Conservation (phyloP, 2,329 filamentous ascomycete genomes). For the Endoconidiophora polonica region DNA sequence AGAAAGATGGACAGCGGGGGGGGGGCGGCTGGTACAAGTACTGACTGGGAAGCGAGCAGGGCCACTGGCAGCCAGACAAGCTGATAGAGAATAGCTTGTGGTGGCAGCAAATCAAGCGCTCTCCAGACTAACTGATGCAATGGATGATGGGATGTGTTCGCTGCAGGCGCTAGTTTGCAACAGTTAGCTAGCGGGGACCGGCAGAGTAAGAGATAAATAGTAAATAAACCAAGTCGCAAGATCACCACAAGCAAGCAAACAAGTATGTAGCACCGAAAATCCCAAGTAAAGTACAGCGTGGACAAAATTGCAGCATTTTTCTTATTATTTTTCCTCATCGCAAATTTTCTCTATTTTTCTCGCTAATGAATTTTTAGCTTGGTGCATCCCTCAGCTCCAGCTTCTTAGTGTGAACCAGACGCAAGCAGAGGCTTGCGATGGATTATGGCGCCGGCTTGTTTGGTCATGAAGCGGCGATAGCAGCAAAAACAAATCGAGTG, state of each 20-base stretch:
- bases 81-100: no score
- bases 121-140: neutral
- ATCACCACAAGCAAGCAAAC: neutral
- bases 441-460: no score
- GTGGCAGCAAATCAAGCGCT: neutral
- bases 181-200: neutral
- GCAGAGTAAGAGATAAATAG: no score
- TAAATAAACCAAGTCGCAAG: neutral
- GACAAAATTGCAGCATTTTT: neutral
- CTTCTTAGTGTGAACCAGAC: no score
- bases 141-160: slow-evolving; percentile 1
- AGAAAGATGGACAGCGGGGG: slow-evolving; percentile 1
- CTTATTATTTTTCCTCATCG: neutral
- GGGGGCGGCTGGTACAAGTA: neutral
- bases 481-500: no score
- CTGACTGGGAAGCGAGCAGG: no score
- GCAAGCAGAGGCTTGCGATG: no score
- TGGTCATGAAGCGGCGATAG: no score
- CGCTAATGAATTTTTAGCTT: neutral
- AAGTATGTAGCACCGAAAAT: no score
- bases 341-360: neutral
- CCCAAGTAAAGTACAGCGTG: neutral
- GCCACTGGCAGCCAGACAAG: no score
- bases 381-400: neutral
- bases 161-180: neutral